A percentile compares a stretch with the other conserved stretches of the same genome.
phyloP scores from a whole-genome alignment of 148 eudicot species.

The Vaccinium darrowii region DNA sequence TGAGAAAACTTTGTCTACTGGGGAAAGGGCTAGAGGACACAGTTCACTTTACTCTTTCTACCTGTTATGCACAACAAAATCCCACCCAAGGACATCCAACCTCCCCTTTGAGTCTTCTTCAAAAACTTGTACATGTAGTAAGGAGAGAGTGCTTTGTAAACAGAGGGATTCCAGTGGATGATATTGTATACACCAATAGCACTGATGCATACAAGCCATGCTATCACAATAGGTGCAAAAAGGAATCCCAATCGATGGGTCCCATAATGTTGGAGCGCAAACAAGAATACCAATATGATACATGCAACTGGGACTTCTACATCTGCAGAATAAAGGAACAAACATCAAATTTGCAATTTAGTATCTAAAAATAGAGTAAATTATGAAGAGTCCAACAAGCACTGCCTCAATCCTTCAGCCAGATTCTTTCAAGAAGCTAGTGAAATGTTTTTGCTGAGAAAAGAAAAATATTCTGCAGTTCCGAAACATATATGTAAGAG shows the following conservation, averaged over 20 bases:
- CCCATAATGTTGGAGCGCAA: conserved; percentile 86
- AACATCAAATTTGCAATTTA: not conserved
- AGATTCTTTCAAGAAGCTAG: not conserved
- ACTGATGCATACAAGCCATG: conserved; percentile 92
- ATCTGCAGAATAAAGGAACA: conserved; percentile 48
- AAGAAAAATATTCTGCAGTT: not conserved
- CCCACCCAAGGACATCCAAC: conserved; percentile 99
- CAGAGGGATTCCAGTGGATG: conserved; percentile 76
- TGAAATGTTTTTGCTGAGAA: not conserved
- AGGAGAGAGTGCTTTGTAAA: conserved; percentile 87
- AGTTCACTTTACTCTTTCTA: conserved; percentile 17
- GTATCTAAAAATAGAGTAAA: not conserved
- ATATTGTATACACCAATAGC: conserved; percentile 88
- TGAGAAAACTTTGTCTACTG: not conserved
- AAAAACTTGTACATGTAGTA: conserved; percentile 93
- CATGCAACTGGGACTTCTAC: conserved; percentile 89
- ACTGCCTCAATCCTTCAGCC: not conserved
- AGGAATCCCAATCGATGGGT: conserved; percentile 86
- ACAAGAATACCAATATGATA: conserved; percentile 70
- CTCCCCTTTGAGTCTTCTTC: conserved; percentile 78
- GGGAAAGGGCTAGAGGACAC: conserved; percentile 15
- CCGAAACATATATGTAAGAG: not conserved
- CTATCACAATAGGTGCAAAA: conserved; percentile 84
- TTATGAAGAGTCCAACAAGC: not conserved
- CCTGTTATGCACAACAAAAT: conserved; percentile 94